A percentile compares a stretch with the other conserved stretches of the same genome.
Evolutionary conservation across 768 basidiomycete genomes (phyloP).

Genomic region (Pleurotus sapidus): DNA sequence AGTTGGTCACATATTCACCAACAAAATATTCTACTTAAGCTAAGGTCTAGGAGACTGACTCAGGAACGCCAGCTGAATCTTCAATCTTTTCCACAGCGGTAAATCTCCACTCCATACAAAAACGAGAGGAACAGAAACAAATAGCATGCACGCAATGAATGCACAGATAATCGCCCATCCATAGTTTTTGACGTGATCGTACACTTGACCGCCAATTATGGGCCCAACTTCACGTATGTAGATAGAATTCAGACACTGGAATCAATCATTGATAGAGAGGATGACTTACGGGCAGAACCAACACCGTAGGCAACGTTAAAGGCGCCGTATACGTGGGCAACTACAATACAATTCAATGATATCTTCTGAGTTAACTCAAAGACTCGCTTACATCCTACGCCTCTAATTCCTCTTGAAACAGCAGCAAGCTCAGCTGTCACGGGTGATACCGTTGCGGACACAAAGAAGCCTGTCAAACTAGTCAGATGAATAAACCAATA

Average conservation of each 20-base stretch:
- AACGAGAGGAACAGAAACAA: slow-evolving; percentile 33
- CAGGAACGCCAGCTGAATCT: neutral
- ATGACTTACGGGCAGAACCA: slow-evolving; percentile 52
- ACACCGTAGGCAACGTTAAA: slow-evolving; percentile 72
- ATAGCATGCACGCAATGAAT: slow-evolving; percentile 41
- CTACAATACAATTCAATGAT: slow-evolving; percentile 28
- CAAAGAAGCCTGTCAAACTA: slow-evolving; percentile 52
- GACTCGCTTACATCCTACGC: slow-evolving; percentile 59
- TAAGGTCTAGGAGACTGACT: too few relatives aligned
- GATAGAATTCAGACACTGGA: slow-evolving; percentile 1
- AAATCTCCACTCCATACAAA: slow-evolving; percentile 47
- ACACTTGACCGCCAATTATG: slow-evolving; percentile 68
- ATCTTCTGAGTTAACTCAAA: neutral
- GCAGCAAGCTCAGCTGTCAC: slow-evolving; percentile 65
- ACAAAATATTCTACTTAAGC: too few relatives aligned
- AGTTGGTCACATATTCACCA: too few relatives aligned
- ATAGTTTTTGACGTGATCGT: slow-evolving; percentile 40
- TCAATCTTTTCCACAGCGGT: neutral
- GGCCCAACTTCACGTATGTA: slow-evolving; percentile 52
- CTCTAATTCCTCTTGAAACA: slow-evolving; percentile 52
- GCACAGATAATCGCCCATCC: slow-evolving; percentile 65
- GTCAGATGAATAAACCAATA: neutral
- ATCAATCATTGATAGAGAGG: neutral
- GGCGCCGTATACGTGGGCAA: slow-evolving; percentile 71
- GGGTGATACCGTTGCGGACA: slow-evolving; percentile 56